Conservation (phyloP, 2,329 filamentous ascomycete genomes). For the Alternaria sp. region DNA sequence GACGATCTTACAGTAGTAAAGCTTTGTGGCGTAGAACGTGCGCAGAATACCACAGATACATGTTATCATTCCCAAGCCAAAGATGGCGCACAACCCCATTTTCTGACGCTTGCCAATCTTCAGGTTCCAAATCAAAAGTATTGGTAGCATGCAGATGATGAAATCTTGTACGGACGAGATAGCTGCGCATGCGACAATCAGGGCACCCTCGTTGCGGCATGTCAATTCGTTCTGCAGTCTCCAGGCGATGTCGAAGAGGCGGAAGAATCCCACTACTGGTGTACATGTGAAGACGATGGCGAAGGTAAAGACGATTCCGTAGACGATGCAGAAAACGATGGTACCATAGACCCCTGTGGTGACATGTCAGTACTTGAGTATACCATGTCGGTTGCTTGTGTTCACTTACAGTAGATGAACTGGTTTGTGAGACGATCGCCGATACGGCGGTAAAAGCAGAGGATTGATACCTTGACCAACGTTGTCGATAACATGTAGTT, state of each 20-base stretch:
- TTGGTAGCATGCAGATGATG: slow-evolving; percentile 53
- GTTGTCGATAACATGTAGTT: slow-evolving; percentile 26
- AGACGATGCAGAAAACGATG: slow-evolving; percentile 52
- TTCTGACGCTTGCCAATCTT: slow-evolving; percentile 56
- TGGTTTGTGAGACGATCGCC: slow-evolving; percentile 46
- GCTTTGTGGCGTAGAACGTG: slow-evolving; percentile 48
- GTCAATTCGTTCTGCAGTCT: slow-evolving; percentile 38
- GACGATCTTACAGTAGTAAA: slow-evolving; percentile 37
- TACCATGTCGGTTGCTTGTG: not conserved
- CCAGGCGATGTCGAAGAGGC: slow-evolving; percentile 48
- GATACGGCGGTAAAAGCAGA: slow-evolving; percentile 55
- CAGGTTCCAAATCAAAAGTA: slow-evolving; percentile 57
- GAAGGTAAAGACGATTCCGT: slow-evolving; percentile 51
- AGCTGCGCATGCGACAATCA: slow-evolving; percentile 51
- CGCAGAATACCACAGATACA: slow-evolving; percentile 50
- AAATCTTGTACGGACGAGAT: slow-evolving; percentile 54
- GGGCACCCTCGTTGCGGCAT: slow-evolving; percentile 52
- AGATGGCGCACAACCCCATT: slow-evolving; percentile 55
- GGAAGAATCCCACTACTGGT: slow-evolving; percentile 54
- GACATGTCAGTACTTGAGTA: not conserved
- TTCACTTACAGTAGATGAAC: slow-evolving; percentile 46
- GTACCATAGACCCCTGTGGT: slow-evolving; percentile 39
- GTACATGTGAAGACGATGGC: slow-evolving; percentile 50
- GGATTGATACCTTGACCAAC: slow-evolving; percentile 43
- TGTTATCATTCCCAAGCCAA: slow-evolving; percentile 54